Base-by-base conservation (phyloP, 2,329 filamentous ascomycete genomes). In the Pseudogymnoascus sp. region DNA sequence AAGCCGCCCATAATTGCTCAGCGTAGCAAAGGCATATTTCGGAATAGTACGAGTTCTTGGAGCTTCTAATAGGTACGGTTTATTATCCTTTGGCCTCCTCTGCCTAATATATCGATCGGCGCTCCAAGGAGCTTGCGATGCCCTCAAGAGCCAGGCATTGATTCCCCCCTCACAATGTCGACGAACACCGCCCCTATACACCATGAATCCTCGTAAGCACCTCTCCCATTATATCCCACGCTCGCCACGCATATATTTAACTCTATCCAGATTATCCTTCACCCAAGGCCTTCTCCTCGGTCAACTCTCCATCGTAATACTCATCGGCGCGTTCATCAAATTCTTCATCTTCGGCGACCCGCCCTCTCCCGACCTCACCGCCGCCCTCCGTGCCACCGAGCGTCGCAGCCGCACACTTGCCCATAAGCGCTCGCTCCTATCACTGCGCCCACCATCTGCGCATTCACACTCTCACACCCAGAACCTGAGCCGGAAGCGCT, bases 301-400 rank as follows among this genome's bases (percentile, higher is more conserved):
- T 59, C 94, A 99, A 75, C 82, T 99, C 60, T 96, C 92, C 1
- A 90, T 99, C 52, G 90, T 96, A 12, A 79, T 97, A 23, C 82
- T 99, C 39, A 85, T 99, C 65, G 92, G 92, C 67, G 91, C 89
- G 68, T 97, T 99, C 77, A 97, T 99, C 76, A 96, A 96, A 74
- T 99, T 97, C 84, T 99, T 99, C 83, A 97, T 99, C 72, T 97
- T 99, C 73, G 94, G 94, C 69, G 94, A 97, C 72, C 86, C 91
- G 4, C 91, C 92, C 0, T 91, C 90, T 1, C 82, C 91, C 65
- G 92, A 96, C 66, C 86, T 88, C 62, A 90, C 89, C 19, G 90
- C 91, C 11, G 82, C 90, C 6, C 79, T 89, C 45, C 85, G 89
- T 67, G 90, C 89, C 63, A 87, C 88, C 9, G 87, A 91, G 68